These are phyloP conservation scores for Santalum album DNA, from an alignment of 164 flowering plant genomes.

Conservation along the genomic window DNA sequence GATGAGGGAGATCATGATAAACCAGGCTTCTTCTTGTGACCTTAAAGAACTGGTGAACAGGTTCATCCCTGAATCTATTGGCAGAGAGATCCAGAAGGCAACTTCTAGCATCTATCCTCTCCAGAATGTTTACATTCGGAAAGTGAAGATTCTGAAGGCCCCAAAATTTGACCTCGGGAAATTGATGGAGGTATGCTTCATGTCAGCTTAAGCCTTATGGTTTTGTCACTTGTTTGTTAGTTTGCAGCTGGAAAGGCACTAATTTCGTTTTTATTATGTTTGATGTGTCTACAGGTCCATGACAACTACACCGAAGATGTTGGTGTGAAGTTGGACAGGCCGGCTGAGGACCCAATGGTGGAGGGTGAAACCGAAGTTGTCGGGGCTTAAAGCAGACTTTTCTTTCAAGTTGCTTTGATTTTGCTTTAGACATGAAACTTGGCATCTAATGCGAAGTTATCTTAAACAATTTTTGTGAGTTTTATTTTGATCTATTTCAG, in stretches of 20 bases:
- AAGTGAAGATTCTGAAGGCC: constrained; percentile 78
- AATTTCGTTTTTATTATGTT: not conserved
- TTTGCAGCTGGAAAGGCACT: no score
- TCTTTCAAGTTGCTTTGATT: not conserved
- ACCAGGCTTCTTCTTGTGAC: constrained; percentile 57
- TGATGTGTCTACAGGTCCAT: constrained; percentile 37
- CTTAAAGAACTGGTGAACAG: constrained; percentile 62
- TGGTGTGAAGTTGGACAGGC: constrained; percentile 67
- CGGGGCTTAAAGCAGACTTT: constrained; percentile 21
- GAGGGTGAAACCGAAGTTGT: constrained; percentile 33
- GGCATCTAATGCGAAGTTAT: constrained; percentile 17
- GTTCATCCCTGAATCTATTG: constrained; percentile 77
- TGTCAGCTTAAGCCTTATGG: not conserved
- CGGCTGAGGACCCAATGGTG: constrained; percentile 54
- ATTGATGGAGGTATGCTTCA: constrained; percentile 58
- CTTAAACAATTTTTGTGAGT: not conserved
- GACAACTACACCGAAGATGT: constrained; percentile 69
- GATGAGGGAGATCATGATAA: constrained; percentile 72
- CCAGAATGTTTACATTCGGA: constrained; percentile 65
- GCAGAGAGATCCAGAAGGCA: constrained; percentile 75
- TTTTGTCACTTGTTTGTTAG: no score
- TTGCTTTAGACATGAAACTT: not conserved
- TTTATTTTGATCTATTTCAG: not conserved
- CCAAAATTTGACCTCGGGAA: constrained; percentile 81
- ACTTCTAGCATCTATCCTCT: constrained; percentile 63